Conservation (phyloP, 2,329 filamentous ascomycete species). For the Ophiostoma angusticollis region DNA sequence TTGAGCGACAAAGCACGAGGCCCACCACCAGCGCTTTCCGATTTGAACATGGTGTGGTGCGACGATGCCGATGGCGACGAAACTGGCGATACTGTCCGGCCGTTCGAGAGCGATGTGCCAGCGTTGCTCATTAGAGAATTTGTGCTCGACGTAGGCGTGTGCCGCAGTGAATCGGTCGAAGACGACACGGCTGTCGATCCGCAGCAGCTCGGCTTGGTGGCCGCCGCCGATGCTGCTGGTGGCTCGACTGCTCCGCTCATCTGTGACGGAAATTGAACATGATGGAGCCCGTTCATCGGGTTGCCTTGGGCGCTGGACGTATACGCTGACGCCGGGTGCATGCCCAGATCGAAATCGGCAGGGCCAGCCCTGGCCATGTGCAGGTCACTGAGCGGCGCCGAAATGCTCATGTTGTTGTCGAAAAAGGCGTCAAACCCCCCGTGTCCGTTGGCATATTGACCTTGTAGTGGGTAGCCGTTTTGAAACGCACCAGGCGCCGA, state of each 20-base stretch:
- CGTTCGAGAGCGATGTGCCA: slow-evolving; percentile 1
- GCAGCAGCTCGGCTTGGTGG: slow-evolving; percentile 9
- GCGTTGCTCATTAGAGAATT: slow-evolving; percentile 9
- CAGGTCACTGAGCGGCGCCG: neutral
- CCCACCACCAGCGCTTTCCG: slow-evolving; percentile 1
- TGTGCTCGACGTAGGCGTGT: slow-evolving; percentile 13
- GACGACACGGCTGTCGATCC: slow-evolving; percentile 2
- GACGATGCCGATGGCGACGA: slow-evolving; percentile 6
- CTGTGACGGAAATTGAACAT: neutral
- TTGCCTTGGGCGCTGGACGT: no score
- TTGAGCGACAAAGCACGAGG: neutral
- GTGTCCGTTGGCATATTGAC: neutral
- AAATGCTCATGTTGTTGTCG: neutral
- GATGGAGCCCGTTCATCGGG: slow-evolving; percentile 1
- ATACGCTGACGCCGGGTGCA: no score
- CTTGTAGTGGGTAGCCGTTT: slow-evolving; percentile 1
- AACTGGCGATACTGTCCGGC: slow-evolving; percentile 6
- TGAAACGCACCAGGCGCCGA: neutral
- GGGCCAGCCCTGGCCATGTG: neutral
- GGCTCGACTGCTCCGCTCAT: neutral
- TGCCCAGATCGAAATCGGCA: neutral
- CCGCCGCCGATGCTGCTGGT: neutral
- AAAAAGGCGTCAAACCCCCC: neutral
- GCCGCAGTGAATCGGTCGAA: slow-evolving; percentile 2
- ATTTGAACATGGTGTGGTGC: slow-evolving; percentile 4